These are phyloP conservation scores for Terfezia claveryi DNA, from an alignment of 495 filamentous ascomycete genomes.

Conservation along the genomic window DNA sequence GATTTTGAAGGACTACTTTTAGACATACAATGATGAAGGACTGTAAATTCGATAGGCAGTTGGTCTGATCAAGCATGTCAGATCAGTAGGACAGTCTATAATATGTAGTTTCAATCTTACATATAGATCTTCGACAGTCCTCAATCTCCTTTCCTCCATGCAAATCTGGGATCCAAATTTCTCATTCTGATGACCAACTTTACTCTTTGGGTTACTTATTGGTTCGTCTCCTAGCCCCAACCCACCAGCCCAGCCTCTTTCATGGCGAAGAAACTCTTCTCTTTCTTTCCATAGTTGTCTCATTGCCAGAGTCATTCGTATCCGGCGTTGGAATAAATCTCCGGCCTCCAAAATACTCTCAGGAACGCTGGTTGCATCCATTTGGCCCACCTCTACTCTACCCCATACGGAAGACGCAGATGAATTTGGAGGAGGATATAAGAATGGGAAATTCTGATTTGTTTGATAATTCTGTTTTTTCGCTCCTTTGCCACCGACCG, in stretches of 20 bases:
- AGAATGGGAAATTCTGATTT: slow-evolving; percentile 93
- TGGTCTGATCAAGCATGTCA: slow-evolving; percentile 29
- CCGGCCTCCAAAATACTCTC: slow-evolving; percentile 71
- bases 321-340: slow-evolving; percentile 66
- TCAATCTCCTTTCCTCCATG: slow-evolving; percentile 34
- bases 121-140: slow-evolving; percentile 63
- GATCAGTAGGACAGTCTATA: slow-evolving; percentile 1
- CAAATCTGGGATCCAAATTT: slow-evolving; percentile 16
- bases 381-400: slow-evolving; percentile 54
- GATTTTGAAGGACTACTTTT: slow-evolving; percentile 64
- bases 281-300: slow-evolving; percentile 87
- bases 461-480: slow-evolving; percentile 99
- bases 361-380: slow-evolving; percentile 68
- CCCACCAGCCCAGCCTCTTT: slow-evolving; percentile 56
- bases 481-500: slow-evolving; percentile 73
- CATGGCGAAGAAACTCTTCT: slow-evolving; percentile 71
- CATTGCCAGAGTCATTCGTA: slow-evolving; percentile 75
- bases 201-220: slow-evolving; percentile 24
- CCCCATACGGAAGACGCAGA: slow-evolving; percentile 50
- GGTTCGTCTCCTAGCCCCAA: slow-evolving; percentile 20
- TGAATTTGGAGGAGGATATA: slow-evolving; percentile 51
- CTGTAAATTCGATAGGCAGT: slow-evolving; percentile 64
- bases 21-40: slow-evolving; percentile 85
- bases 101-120: slow-evolving; percentile 29
- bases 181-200: slow-evolving; percentile 24